Percentiles rank a stretch among this genome's conserved stretches.
Conservation (phyloP, 23 red algal species). For the Rhodosorus marinus region DNA sequence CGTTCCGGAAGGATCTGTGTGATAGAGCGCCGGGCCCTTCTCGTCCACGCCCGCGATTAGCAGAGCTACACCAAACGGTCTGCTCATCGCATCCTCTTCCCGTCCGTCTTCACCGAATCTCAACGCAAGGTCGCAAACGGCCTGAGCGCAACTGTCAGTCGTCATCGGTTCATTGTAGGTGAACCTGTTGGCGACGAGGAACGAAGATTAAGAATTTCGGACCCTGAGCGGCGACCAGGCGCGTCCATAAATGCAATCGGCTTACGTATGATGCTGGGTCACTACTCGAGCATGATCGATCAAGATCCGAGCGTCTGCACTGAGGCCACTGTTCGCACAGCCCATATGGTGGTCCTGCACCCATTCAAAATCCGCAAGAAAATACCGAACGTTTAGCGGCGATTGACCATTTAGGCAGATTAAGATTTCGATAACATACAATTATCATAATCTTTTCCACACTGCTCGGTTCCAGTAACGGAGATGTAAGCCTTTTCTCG, state of each 20-base stretch:
- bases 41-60: constrained; percentile 73
- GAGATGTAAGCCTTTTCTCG: constrained; percentile 71
- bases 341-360: constrained; percentile 71
- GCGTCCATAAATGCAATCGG: neutral
- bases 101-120: constrained; percentile 75
- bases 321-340: constrained; percentile 67
- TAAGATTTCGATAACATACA: too few species aligned
- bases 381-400: too few species aligned
- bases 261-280: constrained; percentile 38
- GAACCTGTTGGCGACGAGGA: too few species aligned
- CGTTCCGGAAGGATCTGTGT: constrained; percentile 78
- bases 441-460: constrained; percentile 81
- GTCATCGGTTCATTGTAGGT: constrained; percentile 76
- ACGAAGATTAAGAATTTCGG: neutral
- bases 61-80: constrained; percentile 75
- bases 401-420: too few species aligned
- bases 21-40: constrained; percentile 42
- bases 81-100: constrained; percentile 69
- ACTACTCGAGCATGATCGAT: constrained; percentile 77
- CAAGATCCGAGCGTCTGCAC: constrained; percentile 68
- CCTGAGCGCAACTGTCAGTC: constrained; percentile 47
- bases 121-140: constrained; percentile 76
- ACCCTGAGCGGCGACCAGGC: neutral
- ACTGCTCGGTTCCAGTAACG: constrained; percentile 46
- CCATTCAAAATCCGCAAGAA: too few species aligned